These are phyloP conservation scores for Drosera spatulata DNA, from an alignment of 179 eudicot species.

Conservation along the genomic window DNA sequence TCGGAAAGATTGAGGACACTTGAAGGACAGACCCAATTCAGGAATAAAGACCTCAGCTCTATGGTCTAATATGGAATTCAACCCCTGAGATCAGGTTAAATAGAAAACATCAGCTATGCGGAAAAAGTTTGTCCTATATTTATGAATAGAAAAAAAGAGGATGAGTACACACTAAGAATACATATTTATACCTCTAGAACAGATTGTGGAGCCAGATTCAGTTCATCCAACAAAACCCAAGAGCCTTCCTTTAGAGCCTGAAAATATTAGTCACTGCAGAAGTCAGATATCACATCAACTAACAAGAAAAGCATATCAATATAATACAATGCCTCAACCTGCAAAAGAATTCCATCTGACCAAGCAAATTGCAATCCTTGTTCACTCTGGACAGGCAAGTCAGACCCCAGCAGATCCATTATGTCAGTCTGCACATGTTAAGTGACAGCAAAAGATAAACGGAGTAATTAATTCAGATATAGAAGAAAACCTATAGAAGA, in stretches of 20 bases:
- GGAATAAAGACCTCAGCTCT: conserved; percentile 96
- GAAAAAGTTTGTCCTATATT: background rate
- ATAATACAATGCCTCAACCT: conserved; percentile 31
- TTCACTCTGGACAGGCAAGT: conserved; percentile 87
- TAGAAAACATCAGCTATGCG: background rate
- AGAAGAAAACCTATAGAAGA: background rate
- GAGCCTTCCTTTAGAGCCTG: conserved; percentile 90
- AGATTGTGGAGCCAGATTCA: conserved; percentile 96
- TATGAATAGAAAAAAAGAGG: conserved; percentile 2
- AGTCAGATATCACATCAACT: background rate
- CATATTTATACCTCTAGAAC: conserved; percentile 63
- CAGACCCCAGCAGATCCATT: conserved; percentile 97
- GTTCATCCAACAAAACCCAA: conserved; percentile 96
- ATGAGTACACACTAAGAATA: conserved; percentile 2
- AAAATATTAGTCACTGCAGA: conserved; percentile 7
- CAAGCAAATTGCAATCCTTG: conserved; percentile 92
- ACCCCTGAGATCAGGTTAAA: conserved; percentile 36
- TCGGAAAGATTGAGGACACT: conserved; percentile 85
- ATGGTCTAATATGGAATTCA: conserved; percentile 93
- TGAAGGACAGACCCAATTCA: conserved; percentile 73
- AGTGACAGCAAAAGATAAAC: conserved; percentile 1
- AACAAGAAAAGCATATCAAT: conserved; percentile 2
- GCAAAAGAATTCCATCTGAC: conserved; percentile 95
- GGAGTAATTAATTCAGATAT: background rate
- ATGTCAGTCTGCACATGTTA: conserved; percentile 60